These are phyloP conservation scores for Psilocybe tampanensis DNA, from an alignment of 768 basidiomycete genomes.

Conservation along the genomic window DNA sequence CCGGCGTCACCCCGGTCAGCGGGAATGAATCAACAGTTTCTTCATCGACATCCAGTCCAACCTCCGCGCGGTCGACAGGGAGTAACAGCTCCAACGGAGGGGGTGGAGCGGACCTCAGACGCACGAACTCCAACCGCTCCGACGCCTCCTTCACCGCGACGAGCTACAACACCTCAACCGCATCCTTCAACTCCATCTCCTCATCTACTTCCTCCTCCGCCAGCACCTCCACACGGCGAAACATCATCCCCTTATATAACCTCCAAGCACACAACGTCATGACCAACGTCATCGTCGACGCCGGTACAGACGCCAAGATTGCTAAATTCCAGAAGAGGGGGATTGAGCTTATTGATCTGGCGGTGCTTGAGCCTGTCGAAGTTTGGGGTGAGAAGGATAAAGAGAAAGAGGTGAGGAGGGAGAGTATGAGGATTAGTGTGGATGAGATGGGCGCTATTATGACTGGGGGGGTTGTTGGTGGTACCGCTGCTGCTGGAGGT, in stretches of 20 bases:
- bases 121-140: constrained; percentile 62
- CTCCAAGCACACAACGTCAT: constrained; percentile 87
- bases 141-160: constrained; percentile 43
- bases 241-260: constrained; percentile 85
- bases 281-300: constrained; percentile 85
- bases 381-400: constrained; percentile 52
- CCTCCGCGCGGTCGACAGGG: constrained; percentile 27
- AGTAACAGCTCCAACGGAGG: no score
- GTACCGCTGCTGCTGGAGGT: no score
- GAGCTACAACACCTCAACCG: constrained; percentile 39
- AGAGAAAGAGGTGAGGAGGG: constrained; percentile 25
- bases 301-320: constrained; percentile 86
- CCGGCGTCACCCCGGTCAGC: constrained; percentile 31
- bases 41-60: no score
- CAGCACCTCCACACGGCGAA: constrained; percentile 29
- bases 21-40: constrained; percentile 15
- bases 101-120: constrained; percentile 34
- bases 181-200: constrained; percentile 39
- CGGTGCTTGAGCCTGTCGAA: constrained; percentile 79
- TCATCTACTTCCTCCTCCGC: constrained; percentile 26
- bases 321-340: constrained; percentile 76
- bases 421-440: constrained; percentile 32
- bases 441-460: constrained; percentile 30
- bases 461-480: constrained; percentile 1
- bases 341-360: constrained; percentile 77